Percentiles rank a stretch among this genome's conserved stretches.
These are phyloP conservation scores for Russula vinacea DNA, from an alignment of 768 basidiomycete genomes.

Conservation along the genomic window DNA sequence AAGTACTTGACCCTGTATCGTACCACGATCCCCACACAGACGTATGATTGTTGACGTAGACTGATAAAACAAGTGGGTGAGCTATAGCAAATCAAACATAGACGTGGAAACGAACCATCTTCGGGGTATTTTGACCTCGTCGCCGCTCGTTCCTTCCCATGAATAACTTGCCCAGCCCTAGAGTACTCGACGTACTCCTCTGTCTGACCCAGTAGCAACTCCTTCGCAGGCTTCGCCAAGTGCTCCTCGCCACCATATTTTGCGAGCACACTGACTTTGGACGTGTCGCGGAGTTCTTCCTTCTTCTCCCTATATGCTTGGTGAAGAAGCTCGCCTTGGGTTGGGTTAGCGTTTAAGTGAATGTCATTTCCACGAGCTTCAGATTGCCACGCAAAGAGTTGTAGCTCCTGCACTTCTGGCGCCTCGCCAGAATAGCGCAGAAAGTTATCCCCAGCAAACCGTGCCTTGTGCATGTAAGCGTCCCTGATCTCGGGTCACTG, in stretches of 20 bases:
- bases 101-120: conserved; percentile 62
- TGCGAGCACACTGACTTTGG: conserved; percentile 83
- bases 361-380: conserved; percentile 91
- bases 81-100: conserved; percentile 9
- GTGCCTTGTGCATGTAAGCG: conserved; percentile 49
- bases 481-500: conserved; percentile 3
- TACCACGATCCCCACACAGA: conserved; percentile 99
- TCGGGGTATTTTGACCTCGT: conserved; percentile 92
- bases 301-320: conserved; percentile 90
- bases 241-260: conserved; percentile 96
- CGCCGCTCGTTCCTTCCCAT: conserved; percentile 86
- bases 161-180: conserved; percentile 83
- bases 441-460: conserved; percentile 97
- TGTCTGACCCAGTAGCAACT: conserved; percentile 91
- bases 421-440: conserved; percentile 88
- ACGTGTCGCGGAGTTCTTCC: conserved; percentile 83
- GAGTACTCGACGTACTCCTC: conserved; percentile 98
- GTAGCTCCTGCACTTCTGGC: conserved; percentile 85
- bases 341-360: conserved; percentile 94
- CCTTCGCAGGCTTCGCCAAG: conserved; percentile 83
- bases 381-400: conserved; percentile 97
- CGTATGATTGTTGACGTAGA: conserved; percentile 89
- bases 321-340: conserved; percentile 89
- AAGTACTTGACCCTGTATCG: conserved; percentile 59
- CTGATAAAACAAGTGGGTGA: conserved; percentile 40